phyloP scores from a whole-genome alignment of 768 basidiomycete genomes.

The Hericium coralloides region DNA sequence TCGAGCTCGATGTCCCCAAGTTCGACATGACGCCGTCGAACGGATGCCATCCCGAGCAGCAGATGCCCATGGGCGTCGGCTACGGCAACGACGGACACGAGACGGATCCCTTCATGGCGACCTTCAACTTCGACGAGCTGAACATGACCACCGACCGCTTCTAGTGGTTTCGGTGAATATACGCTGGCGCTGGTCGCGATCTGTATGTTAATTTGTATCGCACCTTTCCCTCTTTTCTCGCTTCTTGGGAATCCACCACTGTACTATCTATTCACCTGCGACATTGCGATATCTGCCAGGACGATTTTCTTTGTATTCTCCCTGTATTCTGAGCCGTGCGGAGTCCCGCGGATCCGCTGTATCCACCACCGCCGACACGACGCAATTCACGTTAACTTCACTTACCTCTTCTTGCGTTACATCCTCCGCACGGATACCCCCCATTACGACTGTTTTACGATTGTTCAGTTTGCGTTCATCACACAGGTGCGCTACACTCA shows the following conservation, averaged over 20 bases:
- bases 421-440: conserved; percentile 11
- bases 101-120: conserved; percentile 6
- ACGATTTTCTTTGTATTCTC: conserved; percentile 11
- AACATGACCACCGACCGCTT: background rate
- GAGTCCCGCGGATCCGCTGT: conserved; percentile 9
- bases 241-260: background rate
- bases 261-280: background rate
- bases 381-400: conserved; percentile 1
- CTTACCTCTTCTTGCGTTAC: background rate
- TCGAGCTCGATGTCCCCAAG: conserved; percentile 49
- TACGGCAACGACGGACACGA: conserved; percentile 2
- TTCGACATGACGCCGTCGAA: conserved; percentile 10
- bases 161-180: background rate
- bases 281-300: conserved; percentile 8
- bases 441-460: conserved; percentile 8
- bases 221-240: conserved; percentile 2
- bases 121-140: conserved; percentile 12
- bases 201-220: conserved; percentile 9
- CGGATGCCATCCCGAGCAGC: background rate
- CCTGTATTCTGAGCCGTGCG: conserved; percentile 9
- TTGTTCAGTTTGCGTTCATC: background rate
- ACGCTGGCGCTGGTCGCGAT: background rate
- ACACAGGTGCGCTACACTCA: background rate
- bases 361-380: conserved; percentile 5
- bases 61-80: background rate